Percentiles rank a stretch among this genome's conserved stretches.
These are phyloP conservation scores for Candida gorgasii DNA, from an alignment of 805 yeast genomes.

Conservation along the genomic window DNA sequence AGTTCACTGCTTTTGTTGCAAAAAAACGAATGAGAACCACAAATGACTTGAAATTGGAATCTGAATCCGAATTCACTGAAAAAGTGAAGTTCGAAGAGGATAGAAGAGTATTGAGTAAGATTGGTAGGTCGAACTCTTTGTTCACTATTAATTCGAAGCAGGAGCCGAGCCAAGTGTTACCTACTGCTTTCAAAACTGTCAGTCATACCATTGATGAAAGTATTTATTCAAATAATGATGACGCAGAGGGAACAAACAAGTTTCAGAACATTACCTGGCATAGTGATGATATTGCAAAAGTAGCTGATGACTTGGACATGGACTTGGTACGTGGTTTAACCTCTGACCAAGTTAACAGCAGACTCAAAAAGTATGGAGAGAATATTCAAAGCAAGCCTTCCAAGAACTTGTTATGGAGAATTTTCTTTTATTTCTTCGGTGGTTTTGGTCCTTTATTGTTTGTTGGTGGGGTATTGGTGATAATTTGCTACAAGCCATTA, in stretches of 20 bases:
- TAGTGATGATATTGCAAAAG: conserved; percentile 21
- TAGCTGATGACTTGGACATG: conserved; percentile 24
- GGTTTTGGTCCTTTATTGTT: conserved; percentile 48
- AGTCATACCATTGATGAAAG: conserved; percentile 34
- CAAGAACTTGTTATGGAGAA: conserved; percentile 29
- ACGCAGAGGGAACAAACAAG: conserved; percentile 8
- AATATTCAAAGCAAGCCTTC: conserved; percentile 41
- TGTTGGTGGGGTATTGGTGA: conserved; percentile 43
- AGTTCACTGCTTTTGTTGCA: not conserved
- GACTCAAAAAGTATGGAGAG: conserved; percentile 27
- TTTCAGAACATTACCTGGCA: conserved; percentile 33
- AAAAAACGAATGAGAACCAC: not conserved
- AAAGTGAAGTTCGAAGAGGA: not conserved
- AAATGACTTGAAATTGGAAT: not conserved
- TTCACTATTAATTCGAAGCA: conserved; percentile 3
- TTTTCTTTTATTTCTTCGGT: conserved; percentile 44
- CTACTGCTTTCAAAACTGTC: conserved; percentile 37
- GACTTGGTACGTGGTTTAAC: conserved; percentile 24
- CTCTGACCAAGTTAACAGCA: conserved; percentile 12
- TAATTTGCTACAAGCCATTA: conserved; percentile 48
- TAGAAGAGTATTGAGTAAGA: not conserved
- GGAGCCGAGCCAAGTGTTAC: conserved; percentile 24
- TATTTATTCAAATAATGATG: not conserved
- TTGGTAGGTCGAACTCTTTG: conserved; percentile 1
- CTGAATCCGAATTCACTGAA: not conserved